phyloP scores from a whole-genome alignment of 192 early-diverging fungal species.

The Umbelopsis sp. region DNA sequence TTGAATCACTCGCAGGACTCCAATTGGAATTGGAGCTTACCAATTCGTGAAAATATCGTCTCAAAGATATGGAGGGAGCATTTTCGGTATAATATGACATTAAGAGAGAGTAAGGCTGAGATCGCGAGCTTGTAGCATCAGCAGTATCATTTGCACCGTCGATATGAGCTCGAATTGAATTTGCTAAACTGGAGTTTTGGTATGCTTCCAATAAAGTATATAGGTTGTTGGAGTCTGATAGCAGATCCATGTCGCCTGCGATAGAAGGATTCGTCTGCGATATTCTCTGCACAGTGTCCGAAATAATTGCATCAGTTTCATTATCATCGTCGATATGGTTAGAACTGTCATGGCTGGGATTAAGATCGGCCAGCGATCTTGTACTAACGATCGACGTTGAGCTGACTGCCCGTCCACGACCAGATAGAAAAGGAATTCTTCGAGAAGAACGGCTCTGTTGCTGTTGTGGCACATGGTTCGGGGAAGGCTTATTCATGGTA shows the following conservation, averaged over 20 bases:
- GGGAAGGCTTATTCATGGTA: slow-evolving; percentile 38
- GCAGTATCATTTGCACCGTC: neutral
- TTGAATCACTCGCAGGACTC: neutral
- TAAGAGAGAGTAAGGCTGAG: slow-evolving; percentile 10
- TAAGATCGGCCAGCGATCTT: slow-evolving; percentile 21
- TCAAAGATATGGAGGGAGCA: slow-evolving; percentile 20
- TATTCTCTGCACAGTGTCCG: slow-evolving; percentile 15
- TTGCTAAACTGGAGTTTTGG: slow-evolving; percentile 19
- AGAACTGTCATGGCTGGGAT: slow-evolving; percentile 8
- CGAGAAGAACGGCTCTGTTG: slow-evolving; percentile 18
- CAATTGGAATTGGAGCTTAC: neutral
- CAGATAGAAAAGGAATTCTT: slow-evolving; percentile 24
- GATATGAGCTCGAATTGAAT: neutral
- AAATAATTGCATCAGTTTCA: slow-evolving; percentile 7
- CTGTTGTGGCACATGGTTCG: slow-evolving; percentile 22
- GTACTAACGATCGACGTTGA: slow-evolving; percentile 30
- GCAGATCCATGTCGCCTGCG: slow-evolving; percentile 25
- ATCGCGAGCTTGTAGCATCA: neutral
- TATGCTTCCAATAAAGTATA: slow-evolving; percentile 32
- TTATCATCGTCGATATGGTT: neutral
- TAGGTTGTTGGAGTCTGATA: slow-evolving; percentile 34
- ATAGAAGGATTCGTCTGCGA: neutral
- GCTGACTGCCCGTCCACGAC: slow-evolving; percentile 16
- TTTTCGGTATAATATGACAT: slow-evolving; percentile 7
- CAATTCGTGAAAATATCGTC: slow-evolving; percentile 33